Evolutionary conservation across 768 basidiomycete species (phyloP), one percentile per base, ranked within the genome.

Genomic region (Panaeolus cyanescens): DNA sequence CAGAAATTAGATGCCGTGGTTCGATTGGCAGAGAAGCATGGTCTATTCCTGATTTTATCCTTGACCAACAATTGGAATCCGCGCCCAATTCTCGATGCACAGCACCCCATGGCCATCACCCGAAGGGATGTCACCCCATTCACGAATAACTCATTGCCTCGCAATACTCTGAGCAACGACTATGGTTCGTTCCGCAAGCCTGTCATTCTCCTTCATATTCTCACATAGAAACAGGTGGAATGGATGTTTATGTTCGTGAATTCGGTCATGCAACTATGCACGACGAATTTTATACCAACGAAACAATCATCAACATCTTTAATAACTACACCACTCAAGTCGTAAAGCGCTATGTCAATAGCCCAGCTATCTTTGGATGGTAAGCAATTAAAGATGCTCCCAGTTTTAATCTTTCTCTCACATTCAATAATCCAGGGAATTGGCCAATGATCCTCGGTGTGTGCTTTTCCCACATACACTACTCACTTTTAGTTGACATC

Each of bases 21-120:
- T 32, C 68, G 79, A 55, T 72, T 84, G 57, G 89, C 88, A 1
- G 75, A 85, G 63, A 73, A 84, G 62, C 80, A 82, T 32, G 81
- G 80, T 13, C 69, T 90, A 25, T 82, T 83, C 59, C 45, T 89
- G 32, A 70, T 84, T 12, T 69, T 87, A 30, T 79, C 85, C 39
- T 78, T 89, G 40, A 88, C 87, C 40, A 89, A 88, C 68, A 86
- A 83, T 66, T 86, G 82, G 84, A 82, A 81, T 65, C 85, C 84
- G 0, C 68, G 69, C 7, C 77, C 78, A 19, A 61, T 72, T 6
- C 62, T 75, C 30, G 70, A 76, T 58, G 65, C 68, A 13, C 62
- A 58, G n/a, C 59, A 68, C 25, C 64, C 67, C 25, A 55, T 66
- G 20, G 58, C 62, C 20, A 64, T 65, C 42, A 62, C 61, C 31